phyloP scores from a whole-genome alignment of 805 yeast genomes.

The Candida pseudoglaebosa region DNA sequence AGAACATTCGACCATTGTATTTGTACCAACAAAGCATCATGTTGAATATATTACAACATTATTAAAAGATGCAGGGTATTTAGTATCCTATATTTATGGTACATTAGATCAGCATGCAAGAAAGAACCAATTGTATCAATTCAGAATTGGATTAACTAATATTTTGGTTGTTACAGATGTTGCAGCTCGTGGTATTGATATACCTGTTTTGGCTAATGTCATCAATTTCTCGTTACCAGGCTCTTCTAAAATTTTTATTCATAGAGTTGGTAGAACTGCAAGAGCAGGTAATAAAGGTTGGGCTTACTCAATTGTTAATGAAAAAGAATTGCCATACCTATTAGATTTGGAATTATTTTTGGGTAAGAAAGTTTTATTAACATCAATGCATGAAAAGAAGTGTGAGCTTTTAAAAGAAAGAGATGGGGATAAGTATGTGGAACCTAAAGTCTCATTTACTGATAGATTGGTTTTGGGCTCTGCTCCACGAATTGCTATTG shows the following conservation, averaged over 20 bases:
- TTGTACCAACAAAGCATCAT: constrained; percentile 97
- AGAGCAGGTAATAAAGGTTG: constrained; percentile 98
- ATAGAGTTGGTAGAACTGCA: constrained; percentile 98
- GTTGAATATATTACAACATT: constrained; percentile 83
- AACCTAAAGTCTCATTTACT: constrained; percentile 66
- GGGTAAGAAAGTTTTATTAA: constrained; percentile 73
- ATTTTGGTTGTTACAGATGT: constrained; percentile 96
- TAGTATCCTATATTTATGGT: constrained; percentile 89
- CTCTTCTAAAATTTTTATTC: constrained; percentile 89
- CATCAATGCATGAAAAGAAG: constrained; percentile 65
- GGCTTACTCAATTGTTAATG: constrained; percentile 89
- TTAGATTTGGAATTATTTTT: constrained; percentile 86
- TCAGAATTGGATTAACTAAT: constrained; percentile 78
- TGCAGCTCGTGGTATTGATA: constrained; percentile 98
- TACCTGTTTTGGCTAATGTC: constrained; percentile 93
- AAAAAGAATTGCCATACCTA: constrained; percentile 83
- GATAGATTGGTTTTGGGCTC: constrained; percentile 80
- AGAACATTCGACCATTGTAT: constrained; percentile 80
- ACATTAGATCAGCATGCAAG: constrained; percentile 94
- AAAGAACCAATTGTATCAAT: constrained; percentile 78
- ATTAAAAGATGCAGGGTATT: constrained; percentile 74
- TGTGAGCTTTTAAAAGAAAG: constrained; percentile 47
- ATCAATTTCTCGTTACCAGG: constrained; percentile 88
- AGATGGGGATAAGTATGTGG: constrained; percentile 39
- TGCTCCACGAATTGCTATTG: constrained; percentile 69